Conservation (phyloP, 2,329 filamentous ascomycete species). For the Stagonosporopsis tanaceti region DNA sequence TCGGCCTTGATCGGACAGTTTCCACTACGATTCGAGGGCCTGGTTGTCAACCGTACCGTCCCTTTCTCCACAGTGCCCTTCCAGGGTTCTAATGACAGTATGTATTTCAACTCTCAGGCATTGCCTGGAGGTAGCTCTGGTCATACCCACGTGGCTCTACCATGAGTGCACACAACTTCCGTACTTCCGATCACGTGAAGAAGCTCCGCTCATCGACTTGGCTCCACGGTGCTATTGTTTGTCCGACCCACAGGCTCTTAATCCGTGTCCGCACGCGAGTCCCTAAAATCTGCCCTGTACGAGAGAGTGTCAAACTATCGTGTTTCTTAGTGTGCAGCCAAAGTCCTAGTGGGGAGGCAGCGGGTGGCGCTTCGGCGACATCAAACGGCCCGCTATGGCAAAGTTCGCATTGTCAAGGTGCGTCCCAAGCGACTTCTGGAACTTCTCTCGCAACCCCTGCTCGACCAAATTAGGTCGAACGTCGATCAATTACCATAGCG, state of each 20-base stretch:
- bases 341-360: background rate
- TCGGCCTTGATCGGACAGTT: background rate
- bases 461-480: conserved; percentile 4
- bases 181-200: background rate
- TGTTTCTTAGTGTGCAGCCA: conserved; percentile 1
- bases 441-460: conserved; percentile 5
- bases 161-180: background rate
- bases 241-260: background rate
- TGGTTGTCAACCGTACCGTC: background rate
- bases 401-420: conserved; percentile 8
- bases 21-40: background rate
- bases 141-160: conserved; percentile 5
- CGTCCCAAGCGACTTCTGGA: conserved; percentile 4
- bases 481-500: conserved; percentile 15
- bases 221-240: background rate
- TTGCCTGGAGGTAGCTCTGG: background rate
- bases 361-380: conserved; percentile 13
- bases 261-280: background rate
- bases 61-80: background rate
- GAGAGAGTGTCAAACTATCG: conserved; percentile 1
- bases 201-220: background rate
- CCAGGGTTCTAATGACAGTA: background rate
- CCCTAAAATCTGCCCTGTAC: background rate
- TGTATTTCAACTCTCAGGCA: background rate
- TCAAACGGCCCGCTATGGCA: conserved; percentile 10